phyloP scores from a whole-genome alignment of 805 yeast genomes.

The Schizosaccharomyces japonicus region DNA sequence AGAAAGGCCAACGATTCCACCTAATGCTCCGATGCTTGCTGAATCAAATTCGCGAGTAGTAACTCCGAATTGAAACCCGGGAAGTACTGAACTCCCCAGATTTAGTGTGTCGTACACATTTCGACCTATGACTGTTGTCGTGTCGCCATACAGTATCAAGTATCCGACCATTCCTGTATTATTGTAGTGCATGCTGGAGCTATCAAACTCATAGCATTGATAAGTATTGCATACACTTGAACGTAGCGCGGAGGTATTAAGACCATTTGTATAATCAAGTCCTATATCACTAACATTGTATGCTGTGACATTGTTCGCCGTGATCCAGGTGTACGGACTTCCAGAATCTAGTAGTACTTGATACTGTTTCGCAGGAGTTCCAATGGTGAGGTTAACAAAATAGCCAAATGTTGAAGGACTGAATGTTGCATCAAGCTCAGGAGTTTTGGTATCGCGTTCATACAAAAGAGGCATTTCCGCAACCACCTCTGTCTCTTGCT shows the following conservation, averaged over 20 bases:
- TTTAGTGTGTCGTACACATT: neutral
- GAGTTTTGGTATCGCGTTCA: no score
- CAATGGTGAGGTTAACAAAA: neutral
- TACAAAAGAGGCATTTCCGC: no score
- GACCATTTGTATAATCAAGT: neutral
- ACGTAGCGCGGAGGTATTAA: neutral
- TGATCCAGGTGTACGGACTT: slow-evolving; percentile 2
- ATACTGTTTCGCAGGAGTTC: neutral
- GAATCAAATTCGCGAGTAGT: neutral
- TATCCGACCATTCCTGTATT: neutral
- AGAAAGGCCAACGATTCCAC: neutral
- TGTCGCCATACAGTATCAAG: neutral
- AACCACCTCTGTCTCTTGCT: no score
- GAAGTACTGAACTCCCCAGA: neutral
- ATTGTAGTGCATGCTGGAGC: neutral
- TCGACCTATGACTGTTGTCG: neutral
- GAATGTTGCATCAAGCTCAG: no score
- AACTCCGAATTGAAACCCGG: neutral
- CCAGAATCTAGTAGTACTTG: neutral
- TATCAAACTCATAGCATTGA: neutral
- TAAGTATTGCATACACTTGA: neutral
- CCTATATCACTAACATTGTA: neutral
- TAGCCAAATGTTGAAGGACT: no score
- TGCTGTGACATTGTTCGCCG: neutral
- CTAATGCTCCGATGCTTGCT: no score